Base-by-base conservation (phyloP, 2,329 filamentous ascomycete genomes). In the Beauveria bassiana region DNA sequence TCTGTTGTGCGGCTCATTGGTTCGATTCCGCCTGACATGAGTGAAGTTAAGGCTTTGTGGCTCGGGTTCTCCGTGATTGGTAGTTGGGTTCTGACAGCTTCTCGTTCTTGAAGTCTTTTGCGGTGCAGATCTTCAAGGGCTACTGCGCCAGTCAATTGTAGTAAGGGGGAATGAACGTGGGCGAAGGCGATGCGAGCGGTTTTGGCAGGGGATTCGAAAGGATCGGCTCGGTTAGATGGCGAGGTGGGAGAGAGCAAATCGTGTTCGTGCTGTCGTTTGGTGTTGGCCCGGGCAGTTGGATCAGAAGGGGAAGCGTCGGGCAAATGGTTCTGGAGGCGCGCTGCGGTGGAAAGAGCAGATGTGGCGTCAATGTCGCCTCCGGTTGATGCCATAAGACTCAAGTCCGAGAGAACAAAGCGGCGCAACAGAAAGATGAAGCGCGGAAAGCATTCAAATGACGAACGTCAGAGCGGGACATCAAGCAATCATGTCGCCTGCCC, bases 1-100 rank as follows among this genome's bases (percentile, higher is more conserved):
- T 85, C 82, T 61, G 79, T 75, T n/a, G 81, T 74, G 63, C 81
- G 81, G 70, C 81, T 85, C 75, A 86, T 81, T 53, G 76, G 76
- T 64, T 80, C 73, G 26, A 78, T 77, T 61, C 75, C 78, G 50
- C 79, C 79, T 42, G 82, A 80, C 74, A 85, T 78, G 53, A 86
- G 74, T 22, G 81, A 81, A 24, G 78, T 75, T 34, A 86, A 72
- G 38, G 78, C 81, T 63, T 75, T 78, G 59, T 83, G 81, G n/a
- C 76, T 76, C 22, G 81, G 79, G 59, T 83, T 83, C 46, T 84
- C 80, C 69, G 77, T 83, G 55, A 75, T 77, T 42, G 75, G 76
- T 43, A 75, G 72, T 58, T 75, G 73, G 56, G 76, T 75, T 56
- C 72, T 71, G 59, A 70, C 20, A 5, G 14, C 31, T n/a, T 45